These are phyloP conservation scores for Sugiyamaella japonica DNA, from an alignment of 1,139 yeast genomes.

Conservation along the genomic window DNA sequence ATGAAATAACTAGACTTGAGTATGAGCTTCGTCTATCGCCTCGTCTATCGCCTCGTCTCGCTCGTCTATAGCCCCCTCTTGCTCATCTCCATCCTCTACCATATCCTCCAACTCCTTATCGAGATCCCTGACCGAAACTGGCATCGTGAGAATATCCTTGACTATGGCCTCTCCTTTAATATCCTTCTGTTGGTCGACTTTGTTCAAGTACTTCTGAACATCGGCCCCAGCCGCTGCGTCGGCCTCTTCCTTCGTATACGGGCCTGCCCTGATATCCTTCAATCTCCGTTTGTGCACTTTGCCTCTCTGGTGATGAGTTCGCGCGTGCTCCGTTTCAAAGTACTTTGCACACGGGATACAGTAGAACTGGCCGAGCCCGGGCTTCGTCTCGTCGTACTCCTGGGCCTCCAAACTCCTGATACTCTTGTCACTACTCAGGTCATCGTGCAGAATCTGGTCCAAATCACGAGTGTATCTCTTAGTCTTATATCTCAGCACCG, in stretches of 20 bases:
- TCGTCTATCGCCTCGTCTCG: slow-evolving; percentile 4
- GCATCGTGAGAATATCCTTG: slow-evolving; percentile 20
- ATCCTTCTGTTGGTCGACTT: slow-evolving; percentile 22
- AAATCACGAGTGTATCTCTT: slow-evolving; percentile 55
- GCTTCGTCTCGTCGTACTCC: slow-evolving; percentile 82
- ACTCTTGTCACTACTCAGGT: slow-evolving; percentile 62
- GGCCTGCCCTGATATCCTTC: slow-evolving; percentile 69
- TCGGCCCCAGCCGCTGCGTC: slow-evolving; percentile 88
- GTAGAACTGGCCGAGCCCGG: slow-evolving; percentile 93
- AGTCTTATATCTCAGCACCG: slow-evolving; percentile 57
- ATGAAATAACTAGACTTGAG: slow-evolving; percentile 1
- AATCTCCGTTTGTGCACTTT: slow-evolving; percentile 87
- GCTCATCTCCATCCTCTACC: too few species aligned
- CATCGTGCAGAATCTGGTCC: slow-evolving; percentile 73
- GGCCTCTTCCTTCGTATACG: slow-evolving; percentile 84
- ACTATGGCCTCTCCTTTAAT: slow-evolving; percentile 22
- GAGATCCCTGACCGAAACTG: slow-evolving; percentile 7
- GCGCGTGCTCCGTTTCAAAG: slow-evolving; percentile 74
- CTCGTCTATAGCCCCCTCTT: not conserved
- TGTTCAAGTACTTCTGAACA: slow-evolving; percentile 60
- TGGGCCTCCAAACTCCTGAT: slow-evolving; percentile 70
- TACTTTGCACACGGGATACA: slow-evolving; percentile 94
- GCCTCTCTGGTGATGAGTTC: slow-evolving; percentile 68
- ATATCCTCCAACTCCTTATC: slow-evolving; percentile 11
- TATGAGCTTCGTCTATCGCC: not conserved